Percentiles rank a stretch among this genome's conserved stretches.
Conservation (phyloP, 2,329 filamentous ascomycete genomes). For the Diaporthe ampelina region DNA sequence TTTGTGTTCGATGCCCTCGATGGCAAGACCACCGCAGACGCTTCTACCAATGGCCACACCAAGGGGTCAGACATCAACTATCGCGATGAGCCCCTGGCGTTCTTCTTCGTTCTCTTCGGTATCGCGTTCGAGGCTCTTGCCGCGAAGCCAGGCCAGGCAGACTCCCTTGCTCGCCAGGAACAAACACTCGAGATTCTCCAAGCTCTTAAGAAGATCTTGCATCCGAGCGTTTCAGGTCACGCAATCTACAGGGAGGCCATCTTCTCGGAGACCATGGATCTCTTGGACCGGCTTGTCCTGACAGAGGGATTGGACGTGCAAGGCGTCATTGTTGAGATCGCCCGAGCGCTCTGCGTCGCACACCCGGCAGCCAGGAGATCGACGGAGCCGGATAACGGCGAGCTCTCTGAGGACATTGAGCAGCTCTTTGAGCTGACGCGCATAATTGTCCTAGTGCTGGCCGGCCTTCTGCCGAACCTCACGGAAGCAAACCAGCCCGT, state of each 20-base stretch:
- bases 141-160: constrained; percentile 77
- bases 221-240: constrained; percentile 94
- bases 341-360: constrained; percentile 87
- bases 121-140: constrained; percentile 96
- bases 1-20: constrained; percentile 98
- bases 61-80: constrained; percentile 93
- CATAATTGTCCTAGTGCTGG: constrained; percentile 94
- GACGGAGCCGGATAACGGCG: constrained; percentile 76
- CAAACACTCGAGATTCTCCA: constrained; percentile 88
- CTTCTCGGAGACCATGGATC: constrained; percentile 97
- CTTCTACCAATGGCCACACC: constrained; percentile 62
- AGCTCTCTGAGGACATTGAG: constrained; percentile 96
- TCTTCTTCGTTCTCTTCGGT: constrained; percentile 98
- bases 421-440: constrained; percentile 97
- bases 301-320: constrained; percentile 93
- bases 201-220: constrained; percentile 93
- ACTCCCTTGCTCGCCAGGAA: constrained; percentile 78
- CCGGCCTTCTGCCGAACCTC: constrained; percentile 87
- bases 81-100: constrained; percentile 95
- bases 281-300: constrained; percentile 90
- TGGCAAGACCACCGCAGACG: constrained; percentile 75
- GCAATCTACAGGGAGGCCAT: constrained; percentile 97
- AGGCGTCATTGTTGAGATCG: constrained; percentile 93
- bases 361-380: constrained; percentile 88
- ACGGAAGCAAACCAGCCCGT: constrained; percentile 75